Base-by-base conservation (phyloP, 1,284 basidiomycete genomes). In the Boletellus deceptivus region DNA sequence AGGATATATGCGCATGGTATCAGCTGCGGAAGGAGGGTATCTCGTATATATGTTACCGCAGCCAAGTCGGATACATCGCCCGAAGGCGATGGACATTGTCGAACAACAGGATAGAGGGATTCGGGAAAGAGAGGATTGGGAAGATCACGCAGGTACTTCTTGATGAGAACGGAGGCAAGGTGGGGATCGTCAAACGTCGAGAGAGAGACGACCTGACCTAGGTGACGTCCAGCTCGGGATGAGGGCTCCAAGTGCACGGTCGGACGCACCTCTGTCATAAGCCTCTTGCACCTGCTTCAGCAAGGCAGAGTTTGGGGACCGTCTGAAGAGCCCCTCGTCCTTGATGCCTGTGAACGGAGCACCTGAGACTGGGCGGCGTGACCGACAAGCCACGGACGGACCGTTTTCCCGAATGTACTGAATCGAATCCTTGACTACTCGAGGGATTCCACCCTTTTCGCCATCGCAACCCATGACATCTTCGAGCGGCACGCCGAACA, bases 381-480 rank as follows among this genome's bases (percentile, higher is more conserved):
- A 57, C 35, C 6, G 14, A 35, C 44, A 14, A 31, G n/a, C 22
- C 16, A 18, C 24, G 44, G 48, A 42, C 49, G 40, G 52, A 75
- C 86, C 84, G 49, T 75, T 77, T 37, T 81, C 80, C 24, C 86
- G 75, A 16, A 93, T 68, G 59, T 81, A 90, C 52, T 84, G 82
- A 39, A 88, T 85, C 35, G 81, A 82, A 59, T 93, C 91, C 57
- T 78, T 83, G 36, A 93, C 78, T 0, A 91, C 88, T 17, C 87
- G 73, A 4, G 91, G 91, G 16, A 93, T 72, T 9, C 86, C 82
- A 39, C 84, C 84, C 59, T 86, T 88, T 71, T 91, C 89, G 16
- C 89, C 90, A 50, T 86, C 75, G 52, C 76, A 83, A 8, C 90
- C 90, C 90, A 93, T 93, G 22, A 92, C 64, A 25, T 86, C 81